Base-by-base conservation (phyloP, 2,329 filamentous ascomycete species). In the Aspergillus sp. region DNA sequence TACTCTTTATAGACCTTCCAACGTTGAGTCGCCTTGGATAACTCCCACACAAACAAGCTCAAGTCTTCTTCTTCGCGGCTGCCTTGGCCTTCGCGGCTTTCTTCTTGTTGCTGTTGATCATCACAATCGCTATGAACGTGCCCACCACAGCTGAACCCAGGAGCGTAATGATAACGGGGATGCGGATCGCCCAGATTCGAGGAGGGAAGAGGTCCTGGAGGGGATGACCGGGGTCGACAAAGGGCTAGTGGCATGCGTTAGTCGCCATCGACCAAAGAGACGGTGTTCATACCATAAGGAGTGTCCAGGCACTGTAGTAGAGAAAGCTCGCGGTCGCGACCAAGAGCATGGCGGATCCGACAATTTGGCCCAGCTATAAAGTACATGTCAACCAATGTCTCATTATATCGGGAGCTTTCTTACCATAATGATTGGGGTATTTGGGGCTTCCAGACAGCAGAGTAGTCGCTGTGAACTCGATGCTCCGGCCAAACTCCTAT, bases 51-150 rank as follows among this genome's bases (percentile, higher is more conserved):
- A n/a, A n/a, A n/a, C n/a, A n/a, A 24, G 2, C n/a, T 24, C 22
- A 24, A 17, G 93, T 91, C 78, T 94, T 93, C 72, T 85, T 86
- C 25, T 66, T 59, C 13, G 81, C 80, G 15, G 82, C 80, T 36
- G 82, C 81, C 65, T 86, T 88, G 43, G 82, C 82, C 75, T 96
- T 98, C 48, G 86, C 80, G 3, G 86, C 86, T 77, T 91, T 95
- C 78, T 96, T 96, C 61, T 82, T 75, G 72, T 95, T 95, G 73
- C 89, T 96, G 61, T 85, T 78, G 67, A 98, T 96, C 91, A 98
- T 98, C 55, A 98, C 89, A 57, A 94, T 80, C 52, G 83, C 82
- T 48, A 98, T 73, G 71, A 98, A 98, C 39, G 86, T 93, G 43
- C 91, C 91, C 40, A 98, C 89, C 39, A 98, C 86, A 38, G 91